phyloP scores from a whole-genome alignment of 805 yeast genomes.

The Candida pseudoglaebosa region DNA sequence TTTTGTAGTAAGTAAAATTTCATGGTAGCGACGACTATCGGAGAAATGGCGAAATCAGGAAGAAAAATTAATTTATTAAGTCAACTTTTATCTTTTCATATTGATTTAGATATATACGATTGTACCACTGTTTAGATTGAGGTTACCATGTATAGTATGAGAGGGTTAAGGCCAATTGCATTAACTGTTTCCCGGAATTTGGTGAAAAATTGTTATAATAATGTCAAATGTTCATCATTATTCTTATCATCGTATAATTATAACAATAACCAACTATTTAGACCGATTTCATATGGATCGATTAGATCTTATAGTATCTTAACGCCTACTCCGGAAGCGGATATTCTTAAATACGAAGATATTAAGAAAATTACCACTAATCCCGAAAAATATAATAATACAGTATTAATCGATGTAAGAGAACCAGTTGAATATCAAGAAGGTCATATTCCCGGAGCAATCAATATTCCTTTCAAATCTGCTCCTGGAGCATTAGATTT shows the following conservation, averaged over 20 bases:
- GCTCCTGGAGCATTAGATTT: constrained; percentile 91
- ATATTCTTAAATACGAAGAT: constrained; percentile 48
- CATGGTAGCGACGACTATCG: constrained; percentile 1
- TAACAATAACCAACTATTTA: not conserved
- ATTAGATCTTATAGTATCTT: constrained; percentile 35
- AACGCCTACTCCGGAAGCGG: constrained; percentile 39
- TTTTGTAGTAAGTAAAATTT: no score
- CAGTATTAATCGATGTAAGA: constrained; percentile 80
- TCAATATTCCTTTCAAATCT: constrained; percentile 85
- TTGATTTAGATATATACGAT: constrained; percentile 6
- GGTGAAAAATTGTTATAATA: not conserved
- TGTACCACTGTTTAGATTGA: no score
- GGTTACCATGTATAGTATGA: constrained; percentile 2
- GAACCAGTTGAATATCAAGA: constrained; percentile 76
- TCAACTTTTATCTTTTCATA: not conserved
- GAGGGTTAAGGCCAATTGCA: constrained; percentile 4
- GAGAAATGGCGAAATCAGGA: not conserved
- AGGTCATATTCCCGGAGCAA: constrained; percentile 79
- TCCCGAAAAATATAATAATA: constrained; percentile 39
- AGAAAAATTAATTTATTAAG: constrained; percentile 1
- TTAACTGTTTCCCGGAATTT: not conserved
- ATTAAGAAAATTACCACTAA: constrained; percentile 42
- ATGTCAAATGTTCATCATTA: not conserved
- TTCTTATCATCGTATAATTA: not conserved
- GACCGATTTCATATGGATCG: not conserved